These are phyloP conservation scores for Microdochium bolleyi DNA, from an alignment of 2,329 filamentous ascomycete species.

Conservation along the genomic window DNA sequence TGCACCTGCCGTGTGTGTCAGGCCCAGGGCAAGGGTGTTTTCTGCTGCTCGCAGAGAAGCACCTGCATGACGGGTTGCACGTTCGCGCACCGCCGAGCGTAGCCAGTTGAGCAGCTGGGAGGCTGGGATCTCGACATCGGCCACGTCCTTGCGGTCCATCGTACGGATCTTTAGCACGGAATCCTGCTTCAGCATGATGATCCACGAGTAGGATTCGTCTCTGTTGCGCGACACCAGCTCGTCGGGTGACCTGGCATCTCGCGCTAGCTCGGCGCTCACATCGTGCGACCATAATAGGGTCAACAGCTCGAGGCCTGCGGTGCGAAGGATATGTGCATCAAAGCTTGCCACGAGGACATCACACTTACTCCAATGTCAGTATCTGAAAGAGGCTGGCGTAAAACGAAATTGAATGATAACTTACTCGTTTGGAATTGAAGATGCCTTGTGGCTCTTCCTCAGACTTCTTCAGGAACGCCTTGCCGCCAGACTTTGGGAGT, in stretches of 20 bases:
- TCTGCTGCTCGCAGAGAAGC: constrained; percentile 11
- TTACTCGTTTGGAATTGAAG: constrained; percentile 56
- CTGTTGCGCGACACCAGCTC: constrained; percentile 70
- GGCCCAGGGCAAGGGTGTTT: constrained; percentile 13
- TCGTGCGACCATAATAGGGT: constrained; percentile 74
- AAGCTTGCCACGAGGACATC: constrained; percentile 89
- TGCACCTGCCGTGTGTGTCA: constrained; percentile 21
- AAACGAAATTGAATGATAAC: constrained; percentile 15
- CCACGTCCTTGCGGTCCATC: constrained; percentile 64
- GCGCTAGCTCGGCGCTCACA: constrained; percentile 81
- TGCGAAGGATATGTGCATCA: constrained; percentile 67
- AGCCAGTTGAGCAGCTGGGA: constrained; percentile 74
- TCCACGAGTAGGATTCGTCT: constrained; percentile 75
- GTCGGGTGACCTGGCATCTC: constrained; percentile 70
- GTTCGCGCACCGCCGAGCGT: constrained; percentile 72
- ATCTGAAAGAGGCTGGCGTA: neutral
- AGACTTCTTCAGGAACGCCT: constrained; percentile 59
- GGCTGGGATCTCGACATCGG: constrained; percentile 67
- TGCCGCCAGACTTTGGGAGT: constrained; percentile 47
- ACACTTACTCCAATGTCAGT: constrained; percentile 42
- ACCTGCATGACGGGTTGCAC: constrained; percentile 44
- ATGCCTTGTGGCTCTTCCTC: constrained; percentile 54
- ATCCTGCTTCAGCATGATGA: constrained; percentile 79
- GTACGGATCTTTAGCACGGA: constrained; percentile 72
- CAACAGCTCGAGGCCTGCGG: constrained; percentile 68